Conservation (phyloP, 345 rosid genomes). For the Noccaea bulbosa region DNA sequence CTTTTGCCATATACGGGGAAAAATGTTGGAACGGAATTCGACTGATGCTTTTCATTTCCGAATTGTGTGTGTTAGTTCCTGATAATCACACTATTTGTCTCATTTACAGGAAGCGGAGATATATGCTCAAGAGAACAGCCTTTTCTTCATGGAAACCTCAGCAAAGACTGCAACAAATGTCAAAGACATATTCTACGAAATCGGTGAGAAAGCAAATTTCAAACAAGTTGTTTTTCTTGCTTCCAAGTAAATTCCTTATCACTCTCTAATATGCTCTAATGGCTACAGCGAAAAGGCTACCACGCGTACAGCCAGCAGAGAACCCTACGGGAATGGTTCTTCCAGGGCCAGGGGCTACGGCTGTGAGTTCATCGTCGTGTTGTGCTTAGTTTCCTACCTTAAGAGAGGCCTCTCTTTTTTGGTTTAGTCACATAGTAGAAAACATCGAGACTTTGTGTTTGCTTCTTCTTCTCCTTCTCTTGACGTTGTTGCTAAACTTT, state of each 20-base stretch:
- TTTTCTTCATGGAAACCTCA: constrained; percentile 86
- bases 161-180: constrained; percentile 79
- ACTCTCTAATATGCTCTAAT: constrained; percentile 4
- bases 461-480: constrained; percentile 16
- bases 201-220: constrained; percentile 49
- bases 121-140: constrained; percentile 78
- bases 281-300: constrained; percentile 61
- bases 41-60: background rate
- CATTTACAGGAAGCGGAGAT: constrained; percentile 66
- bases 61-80: constrained; percentile 18
- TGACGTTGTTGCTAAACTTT: constrained; percentile 31
- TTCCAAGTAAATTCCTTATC: background rate
- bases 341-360: constrained; percentile 45
- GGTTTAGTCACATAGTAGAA: constrained; percentile 36
- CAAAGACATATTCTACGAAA: constrained; percentile 78
- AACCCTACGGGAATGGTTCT: constrained; percentile 61
- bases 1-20: background rate
- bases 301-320: constrained; percentile 64
- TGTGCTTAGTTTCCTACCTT: constrained; percentile 45
- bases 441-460: constrained; percentile 31
- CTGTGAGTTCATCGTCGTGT: constrained; percentile 54
- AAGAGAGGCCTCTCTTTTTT: constrained; percentile 12
- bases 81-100: constrained; percentile 1
- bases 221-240: background rate
- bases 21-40: background rate